A percentile compares a stretch with the other conserved stretches of the same genome.
Evolutionary conservation across 192 early-diverging fungal species (phyloP).

Genomic region (Backusella parvicylindrica): DNA sequence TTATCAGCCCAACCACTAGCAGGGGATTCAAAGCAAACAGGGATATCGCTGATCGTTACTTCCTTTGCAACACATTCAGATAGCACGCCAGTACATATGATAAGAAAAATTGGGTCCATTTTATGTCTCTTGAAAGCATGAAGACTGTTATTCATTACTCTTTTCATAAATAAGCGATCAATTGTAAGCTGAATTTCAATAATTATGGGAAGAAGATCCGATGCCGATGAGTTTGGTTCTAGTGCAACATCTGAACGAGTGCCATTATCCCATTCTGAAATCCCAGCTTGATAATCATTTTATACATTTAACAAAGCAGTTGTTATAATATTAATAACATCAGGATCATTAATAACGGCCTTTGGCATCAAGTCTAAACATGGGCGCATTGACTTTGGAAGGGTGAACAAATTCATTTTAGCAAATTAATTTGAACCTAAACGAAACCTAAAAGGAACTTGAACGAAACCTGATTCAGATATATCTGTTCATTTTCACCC

Average conservation of each 20-base stretch:
- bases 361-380: background rate
- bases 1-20: background rate
- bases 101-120: background rate
- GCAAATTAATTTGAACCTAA: too few relatives aligned
- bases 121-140: background rate
- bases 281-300: background rate
- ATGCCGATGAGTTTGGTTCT: background rate
- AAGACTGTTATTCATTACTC: background rate
- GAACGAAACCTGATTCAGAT: too few relatives aligned
- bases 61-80: background rate
- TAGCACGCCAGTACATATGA: background rate
- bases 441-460: too few relatives aligned
- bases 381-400: background rate
- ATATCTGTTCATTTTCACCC: too few relatives aligned
- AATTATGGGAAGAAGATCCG: background rate
- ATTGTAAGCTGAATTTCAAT: conserved; percentile 1
- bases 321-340: background rate
- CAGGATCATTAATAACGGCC: background rate
- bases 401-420: background rate
- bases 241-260: background rate
- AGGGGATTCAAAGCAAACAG: background rate
- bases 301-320: background rate
- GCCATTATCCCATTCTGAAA: background rate
- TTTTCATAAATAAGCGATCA: background rate
- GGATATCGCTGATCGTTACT: background rate